Evolutionary conservation across 192 early-diverging fungal genomes (phyloP), one percentile per base, ranked within the genome.

Genomic region (Mortierella alpina): DNA sequence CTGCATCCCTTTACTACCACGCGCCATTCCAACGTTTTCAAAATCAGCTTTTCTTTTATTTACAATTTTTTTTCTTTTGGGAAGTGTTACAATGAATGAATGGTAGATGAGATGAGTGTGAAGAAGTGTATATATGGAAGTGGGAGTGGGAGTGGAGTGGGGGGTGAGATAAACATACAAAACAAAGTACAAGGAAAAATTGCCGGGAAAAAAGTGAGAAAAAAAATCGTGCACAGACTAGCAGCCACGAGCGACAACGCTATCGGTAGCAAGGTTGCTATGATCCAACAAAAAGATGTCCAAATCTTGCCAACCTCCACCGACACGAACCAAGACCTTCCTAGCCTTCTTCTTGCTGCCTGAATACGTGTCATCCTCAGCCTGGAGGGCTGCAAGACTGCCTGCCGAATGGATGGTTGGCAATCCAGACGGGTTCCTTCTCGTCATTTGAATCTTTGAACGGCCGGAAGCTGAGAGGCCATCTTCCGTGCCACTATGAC

Each of bases 291-390:
- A 83, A 66, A 91, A 91, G 44, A 89, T 85, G 48, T 91, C 90
- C 46, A 91, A 58, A 75, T 89, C 90, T 22, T 91, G 87, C 86
- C 87, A 91, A 39, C 90, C 88, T 18, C 90, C 90, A 48, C 90
- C 88, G 9, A 89, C 88, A 40, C 88, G 83, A 47, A 89, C 87
- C 45, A 88, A 52, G 2, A 91, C 90, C 53, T 82, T 70, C 17
- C 57, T 67, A 1, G 68, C 49, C 6, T 44, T 54, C 65, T 69
- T 63, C 70, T 70, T 62, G 42, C 48, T 50, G 11, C 59, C 81
- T 9, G 47, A 20, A 2, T 49, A 48, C 20, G 57, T 65, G n/a
- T 51, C 61, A 17, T 82, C 68, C 14, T 79, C 65, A 52, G 59
- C 76, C 17, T 65, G 62, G 31, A 65, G 44, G 10, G 55, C 47